Percentiles rank a stretch among this genome's conserved stretches.
phyloP scores from a whole-genome alignment of 176 grass and related monocot genomes.

The Zoysia pacifica region DNA sequence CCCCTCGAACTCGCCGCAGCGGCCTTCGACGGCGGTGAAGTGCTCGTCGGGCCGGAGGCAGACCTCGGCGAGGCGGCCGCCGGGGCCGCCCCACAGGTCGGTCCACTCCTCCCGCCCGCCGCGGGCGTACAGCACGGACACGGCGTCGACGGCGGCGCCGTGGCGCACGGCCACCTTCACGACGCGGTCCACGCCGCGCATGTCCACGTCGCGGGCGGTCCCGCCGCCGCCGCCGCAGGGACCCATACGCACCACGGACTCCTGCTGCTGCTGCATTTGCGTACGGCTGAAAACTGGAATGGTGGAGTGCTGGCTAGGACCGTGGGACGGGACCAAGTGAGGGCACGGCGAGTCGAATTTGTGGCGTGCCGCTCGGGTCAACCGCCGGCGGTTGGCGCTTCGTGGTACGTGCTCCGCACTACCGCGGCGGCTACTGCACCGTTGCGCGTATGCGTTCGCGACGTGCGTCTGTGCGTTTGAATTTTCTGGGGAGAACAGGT shows the following conservation, averaged over 20 bases:
- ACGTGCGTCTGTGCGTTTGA: background rate
- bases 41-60: background rate
- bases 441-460: background rate
- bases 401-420: constrained; percentile 31
- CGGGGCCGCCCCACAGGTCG: constrained; percentile 45
- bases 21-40: constrained; percentile 26
- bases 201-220: constrained; percentile 41
- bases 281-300: background rate
- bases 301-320: background rate
- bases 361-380: constrained; percentile 16
- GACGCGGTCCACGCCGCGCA: constrained; percentile 46
- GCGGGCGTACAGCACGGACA: constrained; percentile 44
- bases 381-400: background rate
- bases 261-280: background rate
- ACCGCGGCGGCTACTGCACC: background rate
- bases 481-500: background rate
- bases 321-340: background rate
- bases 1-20: constrained; percentile 31
- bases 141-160: constrained; percentile 44
- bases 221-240: constrained; percentile 50
- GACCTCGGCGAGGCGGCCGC: constrained; percentile 48
- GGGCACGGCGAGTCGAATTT: background rate
- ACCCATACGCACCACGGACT: constrained; percentile 13
- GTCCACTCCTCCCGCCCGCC: constrained; percentile 46
- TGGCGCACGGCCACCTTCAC: constrained; percentile 54